Base-by-base conservation (phyloP, 2,329 filamentous ascomycete genomes). In the Lasiodiplodia sp. region DNA sequence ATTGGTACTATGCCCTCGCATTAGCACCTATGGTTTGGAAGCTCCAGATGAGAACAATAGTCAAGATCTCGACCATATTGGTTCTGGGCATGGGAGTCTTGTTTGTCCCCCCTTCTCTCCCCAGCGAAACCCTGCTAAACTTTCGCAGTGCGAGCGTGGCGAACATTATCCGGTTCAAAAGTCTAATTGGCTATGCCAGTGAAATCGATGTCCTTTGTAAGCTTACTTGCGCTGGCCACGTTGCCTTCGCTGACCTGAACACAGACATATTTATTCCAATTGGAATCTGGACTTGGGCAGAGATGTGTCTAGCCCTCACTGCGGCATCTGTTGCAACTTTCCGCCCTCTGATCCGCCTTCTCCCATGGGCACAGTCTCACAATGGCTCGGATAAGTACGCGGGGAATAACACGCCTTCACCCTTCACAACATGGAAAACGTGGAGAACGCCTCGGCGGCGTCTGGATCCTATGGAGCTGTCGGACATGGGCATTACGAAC, bases 1-100 rank as follows among this genome's bases (percentile, higher is more conserved):
- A 66, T 23, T 57, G 52, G 52, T 66, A 66, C 52, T 66, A 66
- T 8, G 64, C 64, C 7, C 37, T 66, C 4, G 64, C 64, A 34
- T 18, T 66, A 38, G 64, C 44, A 21, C 64, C 64, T 7, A 25
- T 66, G 52, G 55, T 66, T 4, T 66, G 52, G 52, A 57, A 25
- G 64, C 52, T 66, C 11, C 64, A 66, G 25, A 55, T 49, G 52
- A 62, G 38, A 25, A 49, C 23, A 11, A 37, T 28, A 38, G 64
- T 58, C 52, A 66, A 57, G 25, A 25, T 66, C 6, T 66, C 64
- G 4, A 57, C 64, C 5, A 6, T 55, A 1, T 47, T 66, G 4
- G 52, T 66, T 1, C n/a, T 66, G 0, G 52, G 64, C 7, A 25
- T 66, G 23, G 64, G 64, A 18, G 51, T 66, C 18, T 23, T 57